These are phyloP conservation scores for Penicillium canescens DNA, from an alignment of 495 filamentous ascomycete species.

Conservation along the genomic window DNA sequence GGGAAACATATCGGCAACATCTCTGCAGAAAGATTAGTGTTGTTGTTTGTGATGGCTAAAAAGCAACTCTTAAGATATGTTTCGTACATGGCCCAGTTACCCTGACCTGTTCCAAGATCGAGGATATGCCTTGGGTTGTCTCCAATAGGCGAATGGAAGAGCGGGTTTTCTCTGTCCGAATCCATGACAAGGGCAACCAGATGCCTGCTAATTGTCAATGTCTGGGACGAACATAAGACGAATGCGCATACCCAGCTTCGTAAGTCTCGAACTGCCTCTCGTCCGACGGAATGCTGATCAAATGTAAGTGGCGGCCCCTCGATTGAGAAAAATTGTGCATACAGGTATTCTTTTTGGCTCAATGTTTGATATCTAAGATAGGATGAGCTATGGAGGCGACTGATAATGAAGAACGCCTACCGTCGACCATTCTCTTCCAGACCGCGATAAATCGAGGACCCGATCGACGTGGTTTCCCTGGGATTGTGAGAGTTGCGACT, in stretches of 20 bases:
- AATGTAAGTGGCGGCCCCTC: neutral
- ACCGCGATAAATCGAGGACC: constrained; percentile 18
- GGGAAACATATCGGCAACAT: constrained; percentile 26
- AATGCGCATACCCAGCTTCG: constrained; percentile 16
- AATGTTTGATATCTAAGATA: constrained; percentile 14
- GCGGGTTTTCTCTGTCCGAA: constrained; percentile 14
- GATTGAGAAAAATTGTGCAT: neutral
- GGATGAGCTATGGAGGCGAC: neutral
- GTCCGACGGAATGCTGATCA: constrained; percentile 18
- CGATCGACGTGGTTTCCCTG: constrained; percentile 22
- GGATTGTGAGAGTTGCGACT: neutral
- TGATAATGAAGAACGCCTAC: neutral
- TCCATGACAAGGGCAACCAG: constrained; percentile 17
- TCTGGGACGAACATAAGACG: neutral
- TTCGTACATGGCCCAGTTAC: constrained; percentile 31
- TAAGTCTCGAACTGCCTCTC: constrained; percentile 27
- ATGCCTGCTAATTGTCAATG: constrained; percentile 10
- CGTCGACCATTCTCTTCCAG: constrained; percentile 22
- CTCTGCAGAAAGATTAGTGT: constrained; percentile 13
- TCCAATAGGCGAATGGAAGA: constrained; percentile 15
- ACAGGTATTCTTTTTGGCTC: constrained; percentile 14
- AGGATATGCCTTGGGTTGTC: constrained; percentile 18
- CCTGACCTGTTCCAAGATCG: constrained; percentile 30
- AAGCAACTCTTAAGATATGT: neutral
- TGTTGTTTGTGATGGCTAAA: neutral